A percentile compares a stretch with the other conserved stretches of the same genome.
Evolutionary conservation across 805 yeast genomes (phyloP).

Genomic region (Cyberlindnera mississippiensis): DNA sequence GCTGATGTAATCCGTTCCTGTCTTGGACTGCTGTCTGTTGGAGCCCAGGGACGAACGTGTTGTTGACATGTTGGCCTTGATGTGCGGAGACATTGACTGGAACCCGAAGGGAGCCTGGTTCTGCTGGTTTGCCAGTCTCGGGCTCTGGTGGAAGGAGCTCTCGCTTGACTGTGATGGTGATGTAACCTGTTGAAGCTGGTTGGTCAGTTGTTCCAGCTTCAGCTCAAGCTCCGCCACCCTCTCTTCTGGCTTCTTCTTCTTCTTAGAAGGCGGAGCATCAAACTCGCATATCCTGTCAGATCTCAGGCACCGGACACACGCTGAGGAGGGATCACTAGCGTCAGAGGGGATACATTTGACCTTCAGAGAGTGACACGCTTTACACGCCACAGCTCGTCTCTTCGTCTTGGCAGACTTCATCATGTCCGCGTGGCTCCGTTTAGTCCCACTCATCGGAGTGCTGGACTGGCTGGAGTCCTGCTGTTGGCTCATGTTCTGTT

Average conservation of each 20-base stretch:
- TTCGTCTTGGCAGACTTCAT: conserved; percentile 10
- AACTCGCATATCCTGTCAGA: conserved; percentile 62
- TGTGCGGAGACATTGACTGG: conserved; percentile 2
- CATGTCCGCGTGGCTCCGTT: not conserved
- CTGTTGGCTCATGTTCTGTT: too few species aligned
- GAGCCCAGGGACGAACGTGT: conserved; percentile 7
- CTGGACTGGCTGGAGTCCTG: not conserved
- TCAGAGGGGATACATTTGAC: conserved; percentile 81
- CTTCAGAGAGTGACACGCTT: conserved; percentile 75
- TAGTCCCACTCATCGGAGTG: not conserved
- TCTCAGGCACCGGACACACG: conserved; percentile 73
- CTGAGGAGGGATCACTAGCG: conserved; percentile 49
- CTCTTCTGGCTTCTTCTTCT: conserved; percentile 35
- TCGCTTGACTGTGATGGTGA: conserved; percentile 16
- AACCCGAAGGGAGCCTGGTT: not conserved
- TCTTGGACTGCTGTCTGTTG: not conserved
- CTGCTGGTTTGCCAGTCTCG: not conserved
- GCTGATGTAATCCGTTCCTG: conserved; percentile 8
- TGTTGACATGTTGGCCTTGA: conserved; percentile 1
- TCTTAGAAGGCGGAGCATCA: conserved; percentile 56
- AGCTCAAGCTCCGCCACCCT: conserved; percentile 31
- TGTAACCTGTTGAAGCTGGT: conserved; percentile 2
- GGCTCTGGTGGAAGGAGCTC: not conserved
- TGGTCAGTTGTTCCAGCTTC: conserved; percentile 24
- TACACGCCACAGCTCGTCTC: conserved; percentile 51